Evolutionary conservation across 495 filamentous ascomycete genomes (phyloP), one percentile per base, ranked within the genome.

Genomic region (Endocarpon pusillum): DNA sequence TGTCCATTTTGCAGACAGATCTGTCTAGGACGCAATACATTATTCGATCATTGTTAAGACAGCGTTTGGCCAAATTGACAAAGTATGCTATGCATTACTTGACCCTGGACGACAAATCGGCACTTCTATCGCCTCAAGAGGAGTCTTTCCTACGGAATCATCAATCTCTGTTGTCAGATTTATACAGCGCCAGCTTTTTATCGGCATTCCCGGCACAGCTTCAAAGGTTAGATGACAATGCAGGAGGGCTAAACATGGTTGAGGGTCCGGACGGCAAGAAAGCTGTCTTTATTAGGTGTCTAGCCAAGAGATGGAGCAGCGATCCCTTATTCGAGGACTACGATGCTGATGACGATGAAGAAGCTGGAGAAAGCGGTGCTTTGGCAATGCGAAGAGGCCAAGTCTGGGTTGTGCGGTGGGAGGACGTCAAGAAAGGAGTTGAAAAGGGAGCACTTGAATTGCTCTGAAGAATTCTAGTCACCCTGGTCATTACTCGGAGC

Each of bases 1-100:
- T 96, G 43, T 91, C 94, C 30, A 77, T 97, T 41, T 73, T 94
- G 36, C 89, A 97, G 62, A 96, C 91, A 18, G 89, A 97, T 62
- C 73, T 96, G 32, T 81, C 93, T 53, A 64, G 89, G 24, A 87
- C 78, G 53, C 92, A 92, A 61, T 96, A 78, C 49, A 63, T 96
- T 22, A 64, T 94, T 22, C 73, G 89, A 37, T 78, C 74, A n/a
- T 76, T 82, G 39, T 62, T 96, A 26, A 69, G 89, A 31, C 70
- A 78, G n/a, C 65, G 89, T 19, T 73, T 97, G 25, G 67, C 82
- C 14, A 97, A 97, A 51, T 48, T 66, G 36, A 54, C 61, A 28
- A 53, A 52, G 38, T 44, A 58, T 44, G 54, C 52, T 47, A 59
- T 57, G 52, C 49, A 59, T 45, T 60, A 55, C 47, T 50, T 61